Evolutionary conservation across 73 alveolate species (phyloP).

Genomic region (Effrenium voratum): DNA sequence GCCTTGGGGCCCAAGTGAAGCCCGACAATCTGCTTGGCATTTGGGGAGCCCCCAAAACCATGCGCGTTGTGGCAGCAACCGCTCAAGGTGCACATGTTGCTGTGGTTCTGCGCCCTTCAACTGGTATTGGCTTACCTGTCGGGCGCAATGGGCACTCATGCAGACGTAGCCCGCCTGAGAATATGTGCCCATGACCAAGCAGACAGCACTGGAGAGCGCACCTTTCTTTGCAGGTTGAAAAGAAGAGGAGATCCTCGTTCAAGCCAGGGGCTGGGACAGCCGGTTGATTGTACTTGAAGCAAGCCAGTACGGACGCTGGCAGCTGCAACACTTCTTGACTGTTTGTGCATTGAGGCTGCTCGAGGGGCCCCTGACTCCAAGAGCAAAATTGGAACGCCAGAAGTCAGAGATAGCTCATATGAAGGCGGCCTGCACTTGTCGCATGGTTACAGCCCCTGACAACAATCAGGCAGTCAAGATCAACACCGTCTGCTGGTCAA

Average conservation of each 20-base stretch:
- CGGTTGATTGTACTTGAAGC: too few relatives aligned
- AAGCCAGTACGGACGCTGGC: too few relatives aligned
- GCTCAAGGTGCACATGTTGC: conserved; percentile 30
- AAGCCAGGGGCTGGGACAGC: too few relatives aligned
- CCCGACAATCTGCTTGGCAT: not conserved
- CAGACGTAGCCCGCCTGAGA: too few relatives aligned
- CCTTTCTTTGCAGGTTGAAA: too few relatives aligned
- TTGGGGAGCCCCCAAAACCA: not conserved
- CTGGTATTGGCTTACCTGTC: conserved; percentile 70
- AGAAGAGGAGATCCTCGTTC: too few relatives aligned
- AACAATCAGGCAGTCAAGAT: conserved; percentile 56
- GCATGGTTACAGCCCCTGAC: too few relatives aligned
- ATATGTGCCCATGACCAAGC: too few relatives aligned
- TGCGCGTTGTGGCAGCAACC: not conserved
- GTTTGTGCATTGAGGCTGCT: too few relatives aligned
- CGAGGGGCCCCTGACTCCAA: not conserved
- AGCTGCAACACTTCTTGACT: too few relatives aligned
- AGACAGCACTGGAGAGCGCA: too few relatives aligned
- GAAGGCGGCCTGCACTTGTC: not conserved
- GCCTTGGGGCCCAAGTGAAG: too few relatives aligned
- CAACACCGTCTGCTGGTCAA: conserved; percentile 43
- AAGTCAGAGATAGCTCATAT: conserved; percentile 17
- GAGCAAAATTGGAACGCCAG: not conserved
- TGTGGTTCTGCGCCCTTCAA: conserved; percentile 24
- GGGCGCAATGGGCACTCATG: conserved; percentile 42